Evolutionary conservation across 2,329 filamentous ascomycete species (phyloP), one percentile per base, ranked within the genome.

Genomic region (Colletotrichum eleusines): DNA sequence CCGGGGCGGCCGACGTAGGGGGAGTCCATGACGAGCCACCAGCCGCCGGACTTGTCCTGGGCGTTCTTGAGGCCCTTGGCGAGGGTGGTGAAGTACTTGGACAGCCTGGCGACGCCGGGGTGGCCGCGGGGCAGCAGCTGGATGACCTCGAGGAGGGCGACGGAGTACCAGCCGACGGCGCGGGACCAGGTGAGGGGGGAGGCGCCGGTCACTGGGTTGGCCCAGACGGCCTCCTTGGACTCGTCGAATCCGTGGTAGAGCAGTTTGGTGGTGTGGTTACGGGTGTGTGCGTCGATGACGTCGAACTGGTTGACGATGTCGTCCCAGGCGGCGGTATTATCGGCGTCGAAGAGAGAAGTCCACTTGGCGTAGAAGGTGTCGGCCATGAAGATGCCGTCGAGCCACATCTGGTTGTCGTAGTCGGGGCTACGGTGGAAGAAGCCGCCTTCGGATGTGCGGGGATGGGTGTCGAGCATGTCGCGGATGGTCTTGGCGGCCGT

Each of bases 1-100:
- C 86, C 87, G 54, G 82, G 73, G 55, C 77, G 74, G 2, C 82
- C 84, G 0, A 84, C 81, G 66, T 86, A 84, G 42, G 81, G 76
- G 64, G 83, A 80, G 74, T 84, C 84, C 83, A 90, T 87, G 59
- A 90, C 80, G 66, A 89, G 80, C 84, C 86, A 90, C 87, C 88
- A 90, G 23, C 85, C 87, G 0, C 87, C 86, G 1, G 73, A 74
- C 12, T 74, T 73, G 69, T 86, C 84, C 35, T 83, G 83, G 0
- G 81, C 79, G 18, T 75, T 75, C 72, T 82, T 81, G 2, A 88
- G 73, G 0, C 83, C 84, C 3, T 79, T 73, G 1, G 83, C 81
- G 0, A 86, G 80, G 16, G 81, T 78, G 5, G 77, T 76, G 59
- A 85, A 82, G 75, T 85, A 83, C 5, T 75, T 76, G 53, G 78